Conservation (phyloP, 768 basidiomycete genomes). For the Hydnomerulius pinastri region DNA sequence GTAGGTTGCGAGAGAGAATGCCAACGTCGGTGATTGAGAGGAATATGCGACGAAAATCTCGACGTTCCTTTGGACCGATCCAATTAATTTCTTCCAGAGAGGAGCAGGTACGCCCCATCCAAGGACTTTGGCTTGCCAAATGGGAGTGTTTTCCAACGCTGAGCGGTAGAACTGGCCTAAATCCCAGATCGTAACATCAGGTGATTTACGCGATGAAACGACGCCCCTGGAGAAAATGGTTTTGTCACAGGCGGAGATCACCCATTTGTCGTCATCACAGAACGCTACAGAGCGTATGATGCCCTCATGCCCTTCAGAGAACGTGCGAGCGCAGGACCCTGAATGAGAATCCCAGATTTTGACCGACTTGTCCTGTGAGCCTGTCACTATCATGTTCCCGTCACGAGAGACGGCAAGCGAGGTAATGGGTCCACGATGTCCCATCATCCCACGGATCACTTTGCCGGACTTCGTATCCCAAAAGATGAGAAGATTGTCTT, state of each 20-base stretch:
- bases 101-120: constrained; percentile 1
- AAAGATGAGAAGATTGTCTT: constrained; percentile 22
- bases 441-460: constrained; percentile 17
- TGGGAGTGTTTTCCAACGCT: neutral
- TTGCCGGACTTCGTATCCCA: constrained; percentile 24
- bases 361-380: constrained; percentile 19
- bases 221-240: neutral
- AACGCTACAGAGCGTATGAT: constrained; percentile 9
- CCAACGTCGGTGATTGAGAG: neutral
- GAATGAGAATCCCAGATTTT: constrained; percentile 18
- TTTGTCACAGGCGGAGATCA: constrained; percentile 6
- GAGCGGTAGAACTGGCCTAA: neutral
- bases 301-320: constrained; percentile 7
- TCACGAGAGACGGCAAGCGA: constrained; percentile 17
- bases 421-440: constrained; percentile 18
- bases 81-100: neutral
- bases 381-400: constrained; percentile 15
- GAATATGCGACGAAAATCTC: constrained; percentile 5
- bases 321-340: constrained; percentile 9
- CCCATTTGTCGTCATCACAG: constrained; percentile 5
- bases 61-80: neutral
- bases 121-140: constrained; percentile 6
- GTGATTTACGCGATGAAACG: constrained; percentile 3
- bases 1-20: constrained; percentile 3
- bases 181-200: constrained; percentile 8